phyloP scores from a whole-genome alignment of 1,284 basidiomycete genomes.

The Hemileia vastatrix region DNA sequence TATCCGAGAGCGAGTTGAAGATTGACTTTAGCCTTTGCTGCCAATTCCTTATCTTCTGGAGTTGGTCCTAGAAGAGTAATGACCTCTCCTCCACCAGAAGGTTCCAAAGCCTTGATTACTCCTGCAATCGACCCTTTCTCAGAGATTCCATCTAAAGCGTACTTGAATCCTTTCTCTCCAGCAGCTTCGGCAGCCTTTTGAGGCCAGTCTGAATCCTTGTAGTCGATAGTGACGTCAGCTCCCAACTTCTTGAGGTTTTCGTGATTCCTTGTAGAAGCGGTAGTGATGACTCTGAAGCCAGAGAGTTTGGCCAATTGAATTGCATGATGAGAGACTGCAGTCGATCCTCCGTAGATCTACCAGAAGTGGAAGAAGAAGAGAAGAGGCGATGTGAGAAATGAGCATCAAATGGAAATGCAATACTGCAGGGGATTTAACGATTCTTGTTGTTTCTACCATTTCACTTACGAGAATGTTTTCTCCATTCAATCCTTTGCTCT shows the following conservation, averaged over 20 bases:
- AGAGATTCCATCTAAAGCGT: background rate
- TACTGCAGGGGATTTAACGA: too few species aligned
- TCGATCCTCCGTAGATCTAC: conserved; percentile 52
- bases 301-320: conserved; percentile 42
- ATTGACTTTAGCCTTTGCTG: background rate
- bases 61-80: background rate
- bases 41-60: background rate
- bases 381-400: too few species aligned
- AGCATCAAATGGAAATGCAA: too few species aligned
- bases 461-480: background rate
- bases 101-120: background rate
- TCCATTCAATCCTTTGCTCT: background rate
- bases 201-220: conserved; percentile 46
- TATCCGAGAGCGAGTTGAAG: background rate
- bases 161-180: background rate
- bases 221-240: conserved; percentile 47
- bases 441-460: too few species aligned
- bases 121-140: background rate
- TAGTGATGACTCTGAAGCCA: conserved; percentile 50
- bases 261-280: conserved; percentile 45
- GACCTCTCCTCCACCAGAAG: background rate
- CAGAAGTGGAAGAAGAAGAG: too few species aligned
- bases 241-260: conserved; percentile 34
- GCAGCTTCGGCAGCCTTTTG: background rate
- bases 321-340: conserved; percentile 50